Evolutionary conservation across 257 asterid genomes (phyloP).

Genomic region (Nicotiana noctiflora): DNA sequence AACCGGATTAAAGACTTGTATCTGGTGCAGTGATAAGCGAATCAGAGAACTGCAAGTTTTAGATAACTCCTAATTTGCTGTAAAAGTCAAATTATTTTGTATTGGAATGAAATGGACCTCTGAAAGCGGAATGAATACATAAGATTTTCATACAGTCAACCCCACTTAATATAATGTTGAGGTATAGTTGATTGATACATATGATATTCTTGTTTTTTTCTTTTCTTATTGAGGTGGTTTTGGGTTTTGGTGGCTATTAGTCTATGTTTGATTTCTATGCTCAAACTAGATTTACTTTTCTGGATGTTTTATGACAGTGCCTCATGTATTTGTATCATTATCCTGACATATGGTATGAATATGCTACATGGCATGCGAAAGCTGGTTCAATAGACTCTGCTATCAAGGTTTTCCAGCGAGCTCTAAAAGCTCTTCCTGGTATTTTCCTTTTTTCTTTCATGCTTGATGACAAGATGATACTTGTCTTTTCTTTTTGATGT

Average conservation of each 20-base stretch:
- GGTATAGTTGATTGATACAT: neutral
- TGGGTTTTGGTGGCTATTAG: neutral
- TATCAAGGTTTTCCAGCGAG: conserved; percentile 80
- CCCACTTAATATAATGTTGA: neutral
- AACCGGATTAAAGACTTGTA: neutral
- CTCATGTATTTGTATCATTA: conserved; percentile 94
- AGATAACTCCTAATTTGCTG: neutral
- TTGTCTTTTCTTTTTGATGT: conserved; percentile 6
- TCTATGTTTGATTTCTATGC: neutral
- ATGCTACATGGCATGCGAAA: conserved; percentile 90
- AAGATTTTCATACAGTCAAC: neutral
- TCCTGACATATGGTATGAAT: conserved; percentile 98
- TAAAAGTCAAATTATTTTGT: neutral
- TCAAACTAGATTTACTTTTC: conserved; percentile 17
- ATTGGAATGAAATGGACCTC: neutral
- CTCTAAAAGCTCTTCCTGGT: conserved; percentile 98
- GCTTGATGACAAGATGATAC: conserved; percentile 7
- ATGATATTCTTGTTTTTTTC: neutral
- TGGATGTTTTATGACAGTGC: conserved; percentile 49
- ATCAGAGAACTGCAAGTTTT: neutral
- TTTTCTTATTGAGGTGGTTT: neutral
- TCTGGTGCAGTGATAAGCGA: neutral
- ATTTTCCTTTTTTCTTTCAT: conserved; percentile 14
- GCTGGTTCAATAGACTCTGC: conserved; percentile 81
- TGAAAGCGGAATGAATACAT: neutral